Percentiles rank a stretch among this genome's conserved stretches.
phyloP scores from a whole-genome alignment of 495 filamentous ascomycete species.

The Xylaria grammica region DNA sequence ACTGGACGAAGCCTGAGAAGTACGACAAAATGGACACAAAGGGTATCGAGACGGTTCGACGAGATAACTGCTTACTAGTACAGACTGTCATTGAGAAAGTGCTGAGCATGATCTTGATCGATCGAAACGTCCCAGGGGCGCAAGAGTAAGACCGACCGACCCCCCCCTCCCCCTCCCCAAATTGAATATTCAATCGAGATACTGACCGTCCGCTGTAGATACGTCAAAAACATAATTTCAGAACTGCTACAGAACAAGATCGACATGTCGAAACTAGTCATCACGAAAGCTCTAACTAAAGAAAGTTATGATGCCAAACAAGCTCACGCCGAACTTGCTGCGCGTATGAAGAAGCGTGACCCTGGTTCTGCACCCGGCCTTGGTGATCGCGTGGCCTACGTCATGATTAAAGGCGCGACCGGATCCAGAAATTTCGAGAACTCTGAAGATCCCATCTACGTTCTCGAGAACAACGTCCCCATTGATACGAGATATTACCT shows the following conservation, averaged over 20 bases:
- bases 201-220: constrained; percentile 57
- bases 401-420: constrained; percentile 90
- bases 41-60: constrained; percentile 95
- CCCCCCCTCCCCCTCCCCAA: constrained; percentile 10
- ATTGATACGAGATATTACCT: constrained; percentile 99
- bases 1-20: constrained; percentile 94
- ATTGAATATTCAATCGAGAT: neutral
- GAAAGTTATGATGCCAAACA: constrained; percentile 82
- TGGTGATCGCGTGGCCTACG: constrained; percentile 96
- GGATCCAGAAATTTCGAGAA: constrained; percentile 93
- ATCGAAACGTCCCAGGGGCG: constrained; percentile 83
- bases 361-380: constrained; percentile 92
- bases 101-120: constrained; percentile 92
- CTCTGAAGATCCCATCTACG: constrained; percentile 94
- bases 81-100: constrained; percentile 98
- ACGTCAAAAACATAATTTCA: constrained; percentile 94
- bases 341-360: constrained; percentile 95
- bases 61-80: constrained; percentile 95
- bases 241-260: constrained; percentile 96
- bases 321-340: constrained; percentile 91
- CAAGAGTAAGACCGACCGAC: constrained; percentile 74
- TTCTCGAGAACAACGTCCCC: constrained; percentile 95
- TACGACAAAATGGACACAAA: constrained; percentile 99
- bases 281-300: constrained; percentile 95
- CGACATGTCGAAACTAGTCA: constrained; percentile 99